These are phyloP conservation scores for Aspergillus panamensis DNA, from an alignment of 495 filamentous ascomycete genomes.

Conservation along the genomic window DNA sequence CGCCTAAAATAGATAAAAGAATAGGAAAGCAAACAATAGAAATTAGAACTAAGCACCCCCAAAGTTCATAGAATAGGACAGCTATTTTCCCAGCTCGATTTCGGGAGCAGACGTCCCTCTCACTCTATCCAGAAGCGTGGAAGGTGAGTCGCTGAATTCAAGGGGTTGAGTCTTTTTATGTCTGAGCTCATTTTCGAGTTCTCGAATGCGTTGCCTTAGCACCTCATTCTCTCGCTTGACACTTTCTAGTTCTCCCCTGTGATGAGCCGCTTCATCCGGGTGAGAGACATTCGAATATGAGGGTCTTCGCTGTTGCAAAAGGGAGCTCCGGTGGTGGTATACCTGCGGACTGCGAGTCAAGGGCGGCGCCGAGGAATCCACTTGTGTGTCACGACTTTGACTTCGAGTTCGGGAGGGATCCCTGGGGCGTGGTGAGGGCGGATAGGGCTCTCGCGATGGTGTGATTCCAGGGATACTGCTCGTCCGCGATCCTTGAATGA, in stretches of 20 bases:
- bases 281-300: slow-evolving; percentile 27
- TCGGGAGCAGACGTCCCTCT: neutral
- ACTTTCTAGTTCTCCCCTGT: slow-evolving; percentile 66
- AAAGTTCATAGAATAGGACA: neutral
- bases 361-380: slow-evolving; percentile 25
- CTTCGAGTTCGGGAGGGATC: slow-evolving; percentile 24
- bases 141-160: neutral
- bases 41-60: neutral
- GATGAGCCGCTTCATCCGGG: slow-evolving; percentile 68
- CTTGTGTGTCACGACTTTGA: slow-evolving; percentile 36
- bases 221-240: slow-evolving; percentile 78
- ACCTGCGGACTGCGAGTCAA: slow-evolving; percentile 25
- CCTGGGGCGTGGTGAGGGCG: slow-evolving; percentile 24
- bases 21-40: neutral
- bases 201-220: slow-evolving; percentile 67
- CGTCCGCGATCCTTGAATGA: slow-evolving; percentile 42
- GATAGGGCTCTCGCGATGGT: slow-evolving; percentile 40
- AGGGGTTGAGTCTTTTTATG: slow-evolving; percentile 30
- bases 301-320: slow-evolving; percentile 30
- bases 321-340: slow-evolving; percentile 33
- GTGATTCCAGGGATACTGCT: slow-evolving; percentile 48
- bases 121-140: neutral
- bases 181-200: slow-evolving; percentile 67
- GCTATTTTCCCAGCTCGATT: neutral
- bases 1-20: no score